Percentiles rank a stretch among this genome's conserved stretches.
Conservation (phyloP, 108 stramenopile species). For the Discostella pseudostelligera region DNA sequence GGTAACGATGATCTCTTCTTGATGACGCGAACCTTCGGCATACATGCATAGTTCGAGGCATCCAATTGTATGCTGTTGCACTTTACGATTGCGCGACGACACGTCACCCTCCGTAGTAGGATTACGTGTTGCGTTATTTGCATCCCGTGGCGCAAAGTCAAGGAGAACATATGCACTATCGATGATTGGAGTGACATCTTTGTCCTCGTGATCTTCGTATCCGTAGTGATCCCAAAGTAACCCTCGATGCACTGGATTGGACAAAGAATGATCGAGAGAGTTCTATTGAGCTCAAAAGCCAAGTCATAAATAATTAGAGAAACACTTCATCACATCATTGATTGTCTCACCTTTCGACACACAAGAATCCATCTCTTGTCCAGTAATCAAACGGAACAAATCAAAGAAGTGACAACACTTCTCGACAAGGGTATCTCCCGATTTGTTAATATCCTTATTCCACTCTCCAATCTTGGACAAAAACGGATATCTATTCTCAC, state of each 20-base stretch:
- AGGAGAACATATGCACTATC: conserved; percentile 82
- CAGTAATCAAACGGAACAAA: conserved; percentile 78
- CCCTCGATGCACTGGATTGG: conserved; percentile 60
- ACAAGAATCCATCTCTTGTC: conserved; percentile 61
- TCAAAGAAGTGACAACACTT: conserved; percentile 91
- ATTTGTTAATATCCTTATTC: conserved; percentile 76
- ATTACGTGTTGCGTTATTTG: neutral
- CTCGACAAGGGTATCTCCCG: conserved; percentile 80
- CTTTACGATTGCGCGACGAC: conserved; percentile 6
- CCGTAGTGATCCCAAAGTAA: conserved; percentile 59
- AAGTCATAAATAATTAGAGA: neutral
- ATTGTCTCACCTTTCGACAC: conserved; percentile 35
- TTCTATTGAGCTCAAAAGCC: conserved; percentile 4
- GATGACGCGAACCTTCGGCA: conserved; percentile 81
- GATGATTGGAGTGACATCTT: conserved; percentile 60
- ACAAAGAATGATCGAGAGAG: too few relatives aligned
- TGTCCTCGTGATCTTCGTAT: conserved; percentile 32
- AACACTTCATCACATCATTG: neutral
- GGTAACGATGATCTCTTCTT: conserved; percentile 87
- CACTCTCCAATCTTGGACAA: conserved; percentile 77
- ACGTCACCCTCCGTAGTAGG: neutral
- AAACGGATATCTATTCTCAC: conserved; percentile 85
- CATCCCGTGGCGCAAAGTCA: conserved; percentile 43
- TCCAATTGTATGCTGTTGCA: conserved; percentile 51
- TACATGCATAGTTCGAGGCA: conserved; percentile 86